These are phyloP conservation scores for Kodamaea ohmeri DNA, from an alignment of 1,139 yeast genomes.

Conservation along the genomic window DNA sequence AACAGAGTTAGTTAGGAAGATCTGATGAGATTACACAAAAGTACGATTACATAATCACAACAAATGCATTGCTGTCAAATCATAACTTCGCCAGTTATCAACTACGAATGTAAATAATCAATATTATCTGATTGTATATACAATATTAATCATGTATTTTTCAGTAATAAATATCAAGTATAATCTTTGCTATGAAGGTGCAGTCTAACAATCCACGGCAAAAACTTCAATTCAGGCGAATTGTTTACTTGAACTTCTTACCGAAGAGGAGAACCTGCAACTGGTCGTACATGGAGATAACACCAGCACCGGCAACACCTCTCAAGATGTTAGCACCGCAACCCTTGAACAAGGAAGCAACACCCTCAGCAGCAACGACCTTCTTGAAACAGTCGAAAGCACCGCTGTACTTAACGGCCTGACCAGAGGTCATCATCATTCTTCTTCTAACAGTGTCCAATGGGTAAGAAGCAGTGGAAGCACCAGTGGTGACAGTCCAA, in stretches of 20 bases:
- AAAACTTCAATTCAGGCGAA: constrained; percentile 5
- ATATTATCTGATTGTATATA: constrained; percentile 12
- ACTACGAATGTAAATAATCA: constrained; percentile 4
- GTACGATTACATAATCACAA: background rate
- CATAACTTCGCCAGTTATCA: no score
- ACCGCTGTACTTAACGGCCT: constrained; percentile 53
- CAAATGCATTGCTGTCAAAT: no score
- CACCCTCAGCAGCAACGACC: constrained; percentile 54
- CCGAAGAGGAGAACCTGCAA: constrained; percentile 50
- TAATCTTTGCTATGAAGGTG: constrained; percentile 3
- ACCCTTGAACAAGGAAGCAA: constrained; percentile 51
- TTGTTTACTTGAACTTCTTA: constrained; percentile 41
- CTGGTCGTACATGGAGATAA: constrained; percentile 53
- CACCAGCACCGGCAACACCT: constrained; percentile 60
- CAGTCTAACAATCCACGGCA: constrained; percentile 3
- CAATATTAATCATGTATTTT: constrained; percentile 10
- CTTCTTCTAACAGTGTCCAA: constrained; percentile 55
- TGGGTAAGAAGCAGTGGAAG: constrained; percentile 56
- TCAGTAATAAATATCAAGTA: constrained; percentile 12
- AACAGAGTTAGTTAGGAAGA: no score
- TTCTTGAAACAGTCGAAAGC: constrained; percentile 48
- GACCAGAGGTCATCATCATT: constrained; percentile 59
- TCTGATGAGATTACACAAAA: no score
- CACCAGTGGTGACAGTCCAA: constrained; percentile 56
- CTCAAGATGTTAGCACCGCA: constrained; percentile 57